A percentile compares a stretch with the other conserved stretches of the same genome.
Evolutionary conservation across 2,329 filamentous ascomycete species (phyloP).

Genomic region (Zasmidium cellare): DNA sequence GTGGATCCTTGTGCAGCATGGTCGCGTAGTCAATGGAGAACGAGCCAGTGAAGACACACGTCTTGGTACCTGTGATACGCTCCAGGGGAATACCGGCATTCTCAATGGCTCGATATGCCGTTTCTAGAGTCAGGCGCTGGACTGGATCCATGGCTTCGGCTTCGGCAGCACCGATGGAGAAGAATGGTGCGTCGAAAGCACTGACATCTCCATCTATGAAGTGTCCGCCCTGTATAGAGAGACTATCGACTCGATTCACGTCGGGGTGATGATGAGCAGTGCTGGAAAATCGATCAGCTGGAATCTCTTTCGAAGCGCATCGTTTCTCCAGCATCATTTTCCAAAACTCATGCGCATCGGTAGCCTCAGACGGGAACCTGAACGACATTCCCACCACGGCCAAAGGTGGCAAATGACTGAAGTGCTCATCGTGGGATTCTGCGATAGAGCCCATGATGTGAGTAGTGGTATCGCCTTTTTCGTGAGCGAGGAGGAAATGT

Average conservation of each 20-base stretch:
- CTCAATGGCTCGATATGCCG: conserved; percentile 2
- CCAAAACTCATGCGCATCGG: too few relatives aligned
- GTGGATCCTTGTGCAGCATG: conserved; percentile 12
- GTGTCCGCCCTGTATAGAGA: conserved; percentile 20
- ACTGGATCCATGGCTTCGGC: conserved; percentile 21
- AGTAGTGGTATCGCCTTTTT: too few relatives aligned
- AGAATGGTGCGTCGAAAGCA: conserved; percentile 20
- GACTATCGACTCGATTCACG: conserved; percentile 1
- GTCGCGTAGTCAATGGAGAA: conserved; percentile 18
- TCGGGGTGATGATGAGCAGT: conserved; percentile 14
- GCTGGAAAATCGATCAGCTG: conserved; percentile 29
- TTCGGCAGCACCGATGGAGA: conserved; percentile 19
- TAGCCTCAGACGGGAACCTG: too few relatives aligned
- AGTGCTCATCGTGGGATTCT: too few relatives aligned
- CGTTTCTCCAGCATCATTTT: too few relatives aligned
- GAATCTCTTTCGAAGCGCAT: conserved; percentile 9
- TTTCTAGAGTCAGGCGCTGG: conserved; percentile 7
- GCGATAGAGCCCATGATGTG: too few relatives aligned
- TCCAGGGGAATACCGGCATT: conserved; percentile 11
- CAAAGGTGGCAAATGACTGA: too few relatives aligned
- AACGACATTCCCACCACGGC: too few relatives aligned
- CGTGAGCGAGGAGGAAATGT: too few relatives aligned
- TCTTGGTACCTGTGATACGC: conserved; percentile 7
- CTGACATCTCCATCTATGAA: conserved; percentile 16
- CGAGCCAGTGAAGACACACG: conserved; percentile 14